These are phyloP conservation scores for Viola pubescens DNA, from an alignment of 441 rosid genomes.

Conservation along the genomic window DNA sequence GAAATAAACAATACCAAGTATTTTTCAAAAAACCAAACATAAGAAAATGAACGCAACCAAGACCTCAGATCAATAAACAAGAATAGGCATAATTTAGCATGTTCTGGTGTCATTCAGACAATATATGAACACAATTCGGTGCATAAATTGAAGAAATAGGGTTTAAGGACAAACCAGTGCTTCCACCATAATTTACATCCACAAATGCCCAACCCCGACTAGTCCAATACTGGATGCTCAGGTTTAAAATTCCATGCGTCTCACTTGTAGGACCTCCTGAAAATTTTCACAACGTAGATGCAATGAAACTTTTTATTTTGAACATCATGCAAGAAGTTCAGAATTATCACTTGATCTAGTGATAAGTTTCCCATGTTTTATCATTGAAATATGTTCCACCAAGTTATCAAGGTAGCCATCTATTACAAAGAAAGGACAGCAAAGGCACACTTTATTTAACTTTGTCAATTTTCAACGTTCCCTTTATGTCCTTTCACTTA, in stretches of 20 bases:
- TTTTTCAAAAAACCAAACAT: not conserved
- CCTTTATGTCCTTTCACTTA: too few relatives aligned
- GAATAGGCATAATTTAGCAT: not conserved
- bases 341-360: too few relatives aligned
- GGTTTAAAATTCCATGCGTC: slow-evolving; percentile 56
- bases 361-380: too few relatives aligned
- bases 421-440: too few relatives aligned
- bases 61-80: slow-evolving; percentile 3
- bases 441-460: too few relatives aligned
- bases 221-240: slow-evolving; percentile 84
- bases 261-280: slow-evolving; percentile 86
- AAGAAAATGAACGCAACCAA: not conserved
- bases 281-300: slow-evolving; percentile 5
- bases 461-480: too few relatives aligned
- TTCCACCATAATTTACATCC: slow-evolving; percentile 96
- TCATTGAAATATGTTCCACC: too few relatives aligned
- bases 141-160: slow-evolving; percentile 2
- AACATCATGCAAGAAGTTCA: too few relatives aligned
- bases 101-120: not conserved
- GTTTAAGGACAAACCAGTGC: slow-evolving; percentile 65
- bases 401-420: too few relatives aligned
- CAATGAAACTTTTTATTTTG: too few relatives aligned
- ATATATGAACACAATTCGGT: too few relatives aligned
- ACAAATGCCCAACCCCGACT: slow-evolving; percentile 94
- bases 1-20: too few relatives aligned